Conservation (phyloP, 2,329 filamentous ascomycete genomes). For the Tolypocladium amazonense region DNA sequence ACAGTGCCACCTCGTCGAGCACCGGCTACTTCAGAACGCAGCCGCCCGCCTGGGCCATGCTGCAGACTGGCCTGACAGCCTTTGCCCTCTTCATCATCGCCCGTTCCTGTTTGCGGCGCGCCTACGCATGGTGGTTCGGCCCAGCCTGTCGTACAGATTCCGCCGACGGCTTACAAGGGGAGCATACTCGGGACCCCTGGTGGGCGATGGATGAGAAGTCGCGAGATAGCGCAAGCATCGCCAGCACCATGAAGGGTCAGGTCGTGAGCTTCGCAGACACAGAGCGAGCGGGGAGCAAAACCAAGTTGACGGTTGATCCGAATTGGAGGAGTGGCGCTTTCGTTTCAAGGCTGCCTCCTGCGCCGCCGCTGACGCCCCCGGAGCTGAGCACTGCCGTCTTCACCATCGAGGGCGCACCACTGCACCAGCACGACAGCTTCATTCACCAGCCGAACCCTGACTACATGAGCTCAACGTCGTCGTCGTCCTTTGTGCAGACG, state of each 20-base stretch:
- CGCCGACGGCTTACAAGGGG: constrained; percentile 7
- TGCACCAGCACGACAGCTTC: constrained; percentile 21
- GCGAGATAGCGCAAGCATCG: background rate
- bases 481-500: constrained; percentile 14
- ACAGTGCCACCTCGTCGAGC: constrained; percentile 14
- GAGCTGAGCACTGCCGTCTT: constrained; percentile 30
- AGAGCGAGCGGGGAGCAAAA: constrained; percentile 3
- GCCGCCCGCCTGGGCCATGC: constrained; percentile 16
- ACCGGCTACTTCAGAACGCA: constrained; percentile 19
- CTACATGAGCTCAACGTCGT: constrained; percentile 28
- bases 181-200: constrained; percentile 6
- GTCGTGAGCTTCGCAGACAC: constrained; percentile 4
- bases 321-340: constrained; percentile 15
- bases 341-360: constrained; percentile 29
- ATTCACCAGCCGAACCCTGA: constrained; percentile 41
- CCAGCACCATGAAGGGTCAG: constrained; percentile 1
- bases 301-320: constrained; percentile 13
- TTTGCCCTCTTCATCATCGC: constrained; percentile 24
- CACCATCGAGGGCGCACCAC: constrained; percentile 26
- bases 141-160: constrained; percentile 3
- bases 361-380: constrained; percentile 39
- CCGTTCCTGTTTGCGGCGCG: constrained; percentile 15
- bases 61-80: constrained; percentile 18
- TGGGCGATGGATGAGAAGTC: constrained; percentile 17
- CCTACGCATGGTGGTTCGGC: constrained; percentile 11